Conservation (phyloP, 2,329 filamentous ascomycete species). For the Neonectria coccinea region DNA sequence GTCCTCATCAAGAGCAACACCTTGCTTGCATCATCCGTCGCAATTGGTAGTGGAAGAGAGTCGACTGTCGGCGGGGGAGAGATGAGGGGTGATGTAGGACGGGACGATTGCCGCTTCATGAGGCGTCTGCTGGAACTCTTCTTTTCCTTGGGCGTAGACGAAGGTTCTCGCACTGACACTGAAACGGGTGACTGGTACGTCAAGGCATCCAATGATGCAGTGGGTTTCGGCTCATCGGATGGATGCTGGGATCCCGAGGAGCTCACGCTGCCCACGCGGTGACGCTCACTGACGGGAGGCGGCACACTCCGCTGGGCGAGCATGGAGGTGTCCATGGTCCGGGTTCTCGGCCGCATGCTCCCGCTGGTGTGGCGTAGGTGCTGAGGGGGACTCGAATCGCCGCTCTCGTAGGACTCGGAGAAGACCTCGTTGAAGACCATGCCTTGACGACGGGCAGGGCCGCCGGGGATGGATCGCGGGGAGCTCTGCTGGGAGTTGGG, state of each 20-base stretch:
- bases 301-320: slow-evolving; percentile 58
- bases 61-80: slow-evolving; percentile 69
- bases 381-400: slow-evolving; percentile 54
- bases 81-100: slow-evolving; percentile 69
- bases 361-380: slow-evolving; percentile 50
- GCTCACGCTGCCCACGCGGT: slow-evolving; percentile 78
- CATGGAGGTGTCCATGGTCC: slow-evolving; percentile 68
- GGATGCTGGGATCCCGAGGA: slow-evolving; percentile 68
- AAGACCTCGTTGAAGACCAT: slow-evolving; percentile 71
- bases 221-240: slow-evolving; percentile 61
- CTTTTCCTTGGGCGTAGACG: slow-evolving; percentile 51
- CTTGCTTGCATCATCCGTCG: slow-evolving; percentile 76
- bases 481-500: slow-evolving; percentile 50
- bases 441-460: slow-evolving; percentile 65
- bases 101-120: slow-evolving; percentile 66
- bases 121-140: slow-evolving; percentile 64
- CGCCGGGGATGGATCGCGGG: slow-evolving; percentile 48
- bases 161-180: slow-evolving; percentile 49
- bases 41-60: slow-evolving; percentile 69
- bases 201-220: slow-evolving; percentile 56
- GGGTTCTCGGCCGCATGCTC: slow-evolving; percentile 64
- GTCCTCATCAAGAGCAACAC: slow-evolving; percentile 82
- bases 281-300: slow-evolving; percentile 61
- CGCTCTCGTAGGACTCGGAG: slow-evolving; percentile 62
- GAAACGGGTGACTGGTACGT: slow-evolving; percentile 56